These are phyloP conservation scores for Flammula alnicola DNA, from an alignment of 1,284 basidiomycete species.

Conservation along the genomic window DNA sequence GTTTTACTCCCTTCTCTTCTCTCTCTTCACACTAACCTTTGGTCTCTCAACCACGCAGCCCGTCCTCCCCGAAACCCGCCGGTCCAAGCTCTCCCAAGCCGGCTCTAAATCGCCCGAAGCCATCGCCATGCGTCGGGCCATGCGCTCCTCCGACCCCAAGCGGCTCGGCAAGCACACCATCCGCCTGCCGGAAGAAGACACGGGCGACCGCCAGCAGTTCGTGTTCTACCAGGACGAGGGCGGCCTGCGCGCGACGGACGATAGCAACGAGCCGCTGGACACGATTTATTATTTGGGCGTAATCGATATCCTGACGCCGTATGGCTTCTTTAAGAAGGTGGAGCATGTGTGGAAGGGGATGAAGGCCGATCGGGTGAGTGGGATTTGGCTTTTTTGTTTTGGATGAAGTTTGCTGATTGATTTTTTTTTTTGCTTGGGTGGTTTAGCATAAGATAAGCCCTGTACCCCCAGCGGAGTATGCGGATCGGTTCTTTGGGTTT, in stretches of 20 bases:
- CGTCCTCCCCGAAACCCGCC: slow-evolving; percentile 50
- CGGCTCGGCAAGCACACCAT: slow-evolving; percentile 64
- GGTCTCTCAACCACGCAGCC: slow-evolving; percentile 49
- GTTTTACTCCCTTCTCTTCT: slow-evolving; percentile 25
- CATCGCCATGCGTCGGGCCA: slow-evolving; percentile 82
- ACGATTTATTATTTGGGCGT: slow-evolving; percentile 94
- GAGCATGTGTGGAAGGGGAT: slow-evolving; percentile 96
- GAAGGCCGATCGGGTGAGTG: slow-evolving; percentile 80
- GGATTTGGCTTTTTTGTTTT: slow-evolving; percentile 9
- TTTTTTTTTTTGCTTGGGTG: slow-evolving; percentile 3
- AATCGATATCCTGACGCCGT: slow-evolving; percentile 95
- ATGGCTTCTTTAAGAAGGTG: slow-evolving; percentile 76
- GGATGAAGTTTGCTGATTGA: neutral
- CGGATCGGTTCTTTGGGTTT: slow-evolving; percentile 85
- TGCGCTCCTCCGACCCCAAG: slow-evolving; percentile 84
- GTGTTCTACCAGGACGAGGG: slow-evolving; percentile 98
- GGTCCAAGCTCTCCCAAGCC: slow-evolving; percentile 33
- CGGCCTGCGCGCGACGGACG: slow-evolving; percentile 89
- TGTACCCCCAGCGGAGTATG: slow-evolving; percentile 85
- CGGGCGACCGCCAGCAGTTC: slow-evolving; percentile 82
- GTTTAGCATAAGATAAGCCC: slow-evolving; percentile 91
- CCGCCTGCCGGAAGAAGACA: slow-evolving; percentile 68
- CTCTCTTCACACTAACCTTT: neutral
- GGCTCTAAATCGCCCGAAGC: slow-evolving; percentile 66
- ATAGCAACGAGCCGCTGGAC: slow-evolving; percentile 74